Percentiles rank a stretch among this genome's conserved stretches.
These are phyloP conservation scores for Hypoxylon sp. DNA, from an alignment of 2,329 filamentous ascomycete species.

Conservation along the genomic window DNA sequence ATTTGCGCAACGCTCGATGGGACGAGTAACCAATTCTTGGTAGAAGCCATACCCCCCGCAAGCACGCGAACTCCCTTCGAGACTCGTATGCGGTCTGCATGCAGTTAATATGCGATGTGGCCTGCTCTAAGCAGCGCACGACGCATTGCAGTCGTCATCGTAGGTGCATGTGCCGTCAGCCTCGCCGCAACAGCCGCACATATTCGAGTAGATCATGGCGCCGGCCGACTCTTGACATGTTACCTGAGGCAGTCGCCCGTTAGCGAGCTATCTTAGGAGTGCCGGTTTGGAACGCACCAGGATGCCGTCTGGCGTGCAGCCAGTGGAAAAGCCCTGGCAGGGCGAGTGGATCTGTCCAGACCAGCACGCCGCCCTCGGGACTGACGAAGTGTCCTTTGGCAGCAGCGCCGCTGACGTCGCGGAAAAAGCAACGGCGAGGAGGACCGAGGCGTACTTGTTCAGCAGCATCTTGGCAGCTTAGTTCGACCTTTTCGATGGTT, in stretches of 20 bases:
- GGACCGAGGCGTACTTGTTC: constrained; percentile 6
- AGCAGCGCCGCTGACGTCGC: constrained; percentile 15
- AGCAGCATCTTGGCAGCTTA: constrained; percentile 19
- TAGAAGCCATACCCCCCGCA: too few relatives aligned
- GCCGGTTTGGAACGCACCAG: constrained; percentile 15
- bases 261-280: neutral
- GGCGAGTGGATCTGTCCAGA: constrained; percentile 25
- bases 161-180: constrained; percentile 16
- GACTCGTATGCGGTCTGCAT: too few relatives aligned
- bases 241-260: constrained; percentile 16
- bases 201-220: constrained; percentile 23
- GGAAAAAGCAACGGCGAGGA: constrained; percentile 20
- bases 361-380: constrained; percentile 21
- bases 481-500: neutral
- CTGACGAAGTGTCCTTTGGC: neutral
- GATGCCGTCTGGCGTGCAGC: constrained; percentile 28
- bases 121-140: constrained; percentile 13
- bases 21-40: too few relatives aligned
- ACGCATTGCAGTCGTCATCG: constrained; percentile 27
- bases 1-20: too few relatives aligned
- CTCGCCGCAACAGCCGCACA: constrained; percentile 12
- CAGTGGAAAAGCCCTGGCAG: constrained; percentile 19
- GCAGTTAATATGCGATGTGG: too few relatives aligned
- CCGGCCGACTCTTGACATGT: constrained; percentile 11
- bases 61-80: neutral